Base-by-base conservation (phyloP, 495 filamentous ascomycete genomes). In the Bombardia bombarda region DNA sequence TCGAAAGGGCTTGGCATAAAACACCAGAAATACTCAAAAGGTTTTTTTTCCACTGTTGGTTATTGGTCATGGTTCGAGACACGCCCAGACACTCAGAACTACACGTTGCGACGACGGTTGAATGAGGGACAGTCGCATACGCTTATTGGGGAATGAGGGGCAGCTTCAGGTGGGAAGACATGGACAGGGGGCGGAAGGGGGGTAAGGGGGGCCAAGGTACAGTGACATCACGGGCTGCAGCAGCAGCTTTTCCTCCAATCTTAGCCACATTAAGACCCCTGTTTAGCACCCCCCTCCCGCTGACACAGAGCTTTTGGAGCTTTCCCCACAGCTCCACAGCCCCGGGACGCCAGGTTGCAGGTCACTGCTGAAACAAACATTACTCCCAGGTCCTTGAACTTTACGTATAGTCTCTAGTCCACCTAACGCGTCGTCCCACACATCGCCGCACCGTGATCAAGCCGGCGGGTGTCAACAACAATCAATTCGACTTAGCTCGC, bases 401-500 rank as follows among this genome's bases (percentile, higher is more conserved):
- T n/a, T n/a, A n/a, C n/a, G n/a, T n/a, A n/a, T n/a, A n/a, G n/a
- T n/a, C n/a, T n/a, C n/a, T n/a, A n/a, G n/a, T n/a, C n/a, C n/a
- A n/a, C n/a, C n/a, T n/a, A n/a, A 9, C 4, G 19, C 28, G 5
- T 4, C 34, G 14, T 25, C 24, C 6, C 31, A 36, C 14, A 28
- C 32, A 21, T 4, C 40, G 32, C 16, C 19, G 7, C 26, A 28
- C 31, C 23, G n/a, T n/a, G n/a, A n/a, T n/a, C n/a, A n/a, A n/a
- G n/a, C n/a, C n/a, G n/a, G n/a, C n/a, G n/a, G n/a, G n/a, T n/a
- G n/a, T n/a, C n/a, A n/a, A n/a, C n/a, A n/a, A n/a, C 41, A 28
- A 47, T 51, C 51, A 49, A 58, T 62, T 52, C 42, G 36, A 45
- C 44, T 43, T 38, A 30, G 23, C 38, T 22, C 23, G 32, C 38